phyloP scores from a whole-genome alignment of 768 basidiomycete species.

The Candolleomyces eurysporus region DNA sequence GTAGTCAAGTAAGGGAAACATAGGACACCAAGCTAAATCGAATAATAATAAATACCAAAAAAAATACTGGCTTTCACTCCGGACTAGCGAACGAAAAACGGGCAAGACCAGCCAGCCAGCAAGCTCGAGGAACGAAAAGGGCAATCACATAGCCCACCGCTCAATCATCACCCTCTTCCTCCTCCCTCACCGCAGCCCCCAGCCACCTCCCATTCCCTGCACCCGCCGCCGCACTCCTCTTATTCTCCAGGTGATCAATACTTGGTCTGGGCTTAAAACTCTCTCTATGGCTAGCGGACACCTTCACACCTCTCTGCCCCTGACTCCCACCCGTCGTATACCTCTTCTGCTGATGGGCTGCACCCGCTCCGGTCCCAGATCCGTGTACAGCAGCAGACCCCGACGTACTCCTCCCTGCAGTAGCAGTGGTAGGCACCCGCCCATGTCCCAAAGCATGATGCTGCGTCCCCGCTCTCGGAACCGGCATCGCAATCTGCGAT shows the following conservation, averaged over 20 bases:
- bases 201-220: constrained; percentile 31
- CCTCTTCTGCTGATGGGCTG: constrained; percentile 14
- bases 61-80: neutral
- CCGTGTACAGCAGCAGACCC: constrained; percentile 12
- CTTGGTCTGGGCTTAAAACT: constrained; percentile 85
- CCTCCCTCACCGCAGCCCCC: constrained; percentile 42
- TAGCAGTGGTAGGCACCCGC: constrained; percentile 37
- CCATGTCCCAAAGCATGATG: constrained; percentile 60
- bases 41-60: constrained; percentile 7
- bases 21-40: constrained; percentile 10
- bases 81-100: neutral
- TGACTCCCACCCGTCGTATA: constrained; percentile 19
- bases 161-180: constrained; percentile 39
- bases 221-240: constrained; percentile 24
- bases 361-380: neutral
- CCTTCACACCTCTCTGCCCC: constrained; percentile 36
- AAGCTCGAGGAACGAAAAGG: too few relatives aligned
- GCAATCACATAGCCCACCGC: neutral
- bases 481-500: constrained; percentile 52
- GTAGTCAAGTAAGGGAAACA: neutral
- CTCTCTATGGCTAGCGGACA: constrained; percentile 55
- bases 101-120: constrained; percentile 2
- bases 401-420: constrained; percentile 16
- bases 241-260: constrained; percentile 44
- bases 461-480: constrained; percentile 49